phyloP scores from a whole-genome alignment of 768 basidiomycete genomes.

The Nidularia pulvinata region DNA sequence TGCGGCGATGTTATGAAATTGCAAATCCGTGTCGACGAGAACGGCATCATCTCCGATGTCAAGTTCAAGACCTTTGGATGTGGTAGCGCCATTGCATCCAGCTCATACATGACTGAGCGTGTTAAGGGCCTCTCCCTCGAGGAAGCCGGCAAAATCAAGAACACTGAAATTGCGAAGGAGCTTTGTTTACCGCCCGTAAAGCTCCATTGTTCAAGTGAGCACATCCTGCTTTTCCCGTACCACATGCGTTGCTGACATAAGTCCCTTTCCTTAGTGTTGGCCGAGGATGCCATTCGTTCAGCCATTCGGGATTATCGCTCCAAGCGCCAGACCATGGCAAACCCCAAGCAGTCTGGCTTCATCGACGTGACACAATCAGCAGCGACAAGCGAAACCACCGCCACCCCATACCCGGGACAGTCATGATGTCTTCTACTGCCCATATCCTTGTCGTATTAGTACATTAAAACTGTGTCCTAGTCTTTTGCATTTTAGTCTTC shows the following conservation, averaged over 20 bases:
- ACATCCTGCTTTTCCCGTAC: too few relatives aligned
- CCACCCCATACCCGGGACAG: conserved; percentile 47
- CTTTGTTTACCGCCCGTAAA: conserved; percentile 95
- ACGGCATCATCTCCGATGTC: conserved; percentile 95
- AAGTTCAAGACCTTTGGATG: conserved; percentile 99
- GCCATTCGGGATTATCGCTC: conserved; percentile 95
- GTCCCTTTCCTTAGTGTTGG: conserved; percentile 61
- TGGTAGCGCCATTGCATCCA: conserved; percentile 97
- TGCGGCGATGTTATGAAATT: conserved; percentile 99
- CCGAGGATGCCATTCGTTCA: conserved; percentile 98
- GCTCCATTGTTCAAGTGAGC: conserved; percentile 89
- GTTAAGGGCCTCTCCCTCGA: conserved; percentile 94
- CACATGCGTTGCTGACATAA: too few relatives aligned
- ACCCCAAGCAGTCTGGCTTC: conserved; percentile 59
- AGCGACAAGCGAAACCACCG: conserved; percentile 50
- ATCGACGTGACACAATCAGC: conserved; percentile 69
- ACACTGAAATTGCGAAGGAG: conserved; percentile 99
- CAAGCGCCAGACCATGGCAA: conserved; percentile 62
- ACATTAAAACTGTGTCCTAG: conserved; percentile 10
- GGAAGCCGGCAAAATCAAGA: conserved; percentile 95
- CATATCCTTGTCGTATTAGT: conserved; percentile 9
- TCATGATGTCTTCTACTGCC: conserved; percentile 12
- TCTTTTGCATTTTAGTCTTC: conserved; percentile 12
- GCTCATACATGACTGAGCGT: conserved; percentile 98
- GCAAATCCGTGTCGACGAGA: conserved; percentile 95